Evolutionary conservation across 179 eudicot species (phyloP).

Genomic region (Silene coronaria): DNA sequence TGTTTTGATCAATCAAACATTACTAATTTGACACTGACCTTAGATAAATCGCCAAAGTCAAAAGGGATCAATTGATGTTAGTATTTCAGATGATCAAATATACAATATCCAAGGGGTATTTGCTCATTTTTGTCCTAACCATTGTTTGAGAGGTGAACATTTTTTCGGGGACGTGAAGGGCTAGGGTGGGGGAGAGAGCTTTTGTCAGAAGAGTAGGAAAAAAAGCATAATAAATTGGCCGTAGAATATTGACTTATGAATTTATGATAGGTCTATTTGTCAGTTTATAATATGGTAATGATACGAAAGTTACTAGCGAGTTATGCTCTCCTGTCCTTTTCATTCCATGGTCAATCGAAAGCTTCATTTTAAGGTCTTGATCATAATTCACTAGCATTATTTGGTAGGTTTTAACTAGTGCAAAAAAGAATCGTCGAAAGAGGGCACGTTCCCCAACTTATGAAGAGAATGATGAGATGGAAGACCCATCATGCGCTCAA

Average conservation of each 20-base stretch:
- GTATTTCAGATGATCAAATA: neutral
- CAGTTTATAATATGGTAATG: neutral
- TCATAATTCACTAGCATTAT: neutral
- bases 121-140: neutral
- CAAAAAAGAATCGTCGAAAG: constrained; percentile 48
- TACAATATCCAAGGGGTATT: neutral
- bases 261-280: neutral
- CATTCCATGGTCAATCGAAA: neutral
- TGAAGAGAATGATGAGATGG: constrained; percentile 34
- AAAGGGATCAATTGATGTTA: neutral
- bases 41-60: neutral
- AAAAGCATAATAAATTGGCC: neutral
- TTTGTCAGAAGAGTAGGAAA: neutral
- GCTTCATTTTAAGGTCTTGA: neutral
- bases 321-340: neutral
- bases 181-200: neutral
- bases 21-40: neutral
- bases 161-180: too few species aligned
- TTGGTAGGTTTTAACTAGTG: constrained; percentile 47
- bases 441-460: constrained; percentile 41
- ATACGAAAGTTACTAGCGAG: neutral
- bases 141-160: too few species aligned
- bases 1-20: neutral
- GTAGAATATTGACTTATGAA: neutral
- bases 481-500: constrained; percentile 56